A percentile compares a stretch with the other conserved stretches of the same genome.
Conservation (phyloP, 2,329 filamentous ascomycete genomes). For the Talaromyces sp. region DNA sequence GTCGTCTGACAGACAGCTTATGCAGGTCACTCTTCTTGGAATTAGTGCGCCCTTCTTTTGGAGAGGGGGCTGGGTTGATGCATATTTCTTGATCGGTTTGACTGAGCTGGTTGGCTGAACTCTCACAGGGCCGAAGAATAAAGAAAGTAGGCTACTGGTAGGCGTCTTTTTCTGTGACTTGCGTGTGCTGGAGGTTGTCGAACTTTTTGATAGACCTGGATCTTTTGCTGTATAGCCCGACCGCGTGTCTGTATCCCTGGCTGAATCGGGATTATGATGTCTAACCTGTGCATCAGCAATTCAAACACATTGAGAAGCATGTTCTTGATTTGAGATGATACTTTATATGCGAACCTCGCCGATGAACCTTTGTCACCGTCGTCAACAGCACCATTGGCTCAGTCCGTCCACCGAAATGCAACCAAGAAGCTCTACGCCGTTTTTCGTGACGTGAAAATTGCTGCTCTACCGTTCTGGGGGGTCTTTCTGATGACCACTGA, state of each 20-base stretch:
- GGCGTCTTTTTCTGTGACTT: not conserved
- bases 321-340: not conserved
- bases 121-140: not conserved
- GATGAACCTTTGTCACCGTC: constrained; percentile 1
- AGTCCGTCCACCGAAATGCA: not conserved
- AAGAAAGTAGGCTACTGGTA: not conserved
- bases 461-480: not conserved
- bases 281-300: not conserved
- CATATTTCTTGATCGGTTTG: constrained; percentile 5
- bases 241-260: not conserved
- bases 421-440: not conserved
- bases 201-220: not conserved
- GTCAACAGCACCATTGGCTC: constrained; percentile 5
- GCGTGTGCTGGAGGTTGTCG: not conserved
- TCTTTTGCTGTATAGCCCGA: not conserved
- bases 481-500: not conserved
- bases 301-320: not conserved
- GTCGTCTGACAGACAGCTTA: constrained; percentile 68
- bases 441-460: not conserved
- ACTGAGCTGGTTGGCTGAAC: not conserved
- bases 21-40: constrained; percentile 61
- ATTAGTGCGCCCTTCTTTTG: not conserved
- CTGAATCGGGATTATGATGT: not conserved
- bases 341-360: not conserved
- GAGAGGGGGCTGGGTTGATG: not conserved